Evolutionary conservation across 169 alveolate genomes (phyloP).

Genomic region (Plasmodium vivax): DNA sequence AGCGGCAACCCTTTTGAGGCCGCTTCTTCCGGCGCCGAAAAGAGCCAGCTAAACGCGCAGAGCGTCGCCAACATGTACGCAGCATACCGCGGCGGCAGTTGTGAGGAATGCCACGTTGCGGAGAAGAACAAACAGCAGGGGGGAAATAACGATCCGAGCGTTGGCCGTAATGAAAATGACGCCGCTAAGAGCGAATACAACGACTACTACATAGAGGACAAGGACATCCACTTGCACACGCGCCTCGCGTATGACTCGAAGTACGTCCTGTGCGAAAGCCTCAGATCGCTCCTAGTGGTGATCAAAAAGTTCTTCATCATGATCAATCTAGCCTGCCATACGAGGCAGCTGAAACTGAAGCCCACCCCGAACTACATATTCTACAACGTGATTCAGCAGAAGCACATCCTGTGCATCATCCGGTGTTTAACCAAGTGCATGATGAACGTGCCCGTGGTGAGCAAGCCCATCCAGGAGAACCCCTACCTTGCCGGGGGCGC

Average conservation of each 20-base stretch:
- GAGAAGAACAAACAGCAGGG: neutral
- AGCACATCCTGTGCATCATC: conserved; percentile 65
- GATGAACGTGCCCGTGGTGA: conserved; percentile 73
- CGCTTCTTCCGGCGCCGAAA: neutral
- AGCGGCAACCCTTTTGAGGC: neutral
- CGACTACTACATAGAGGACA: conserved; percentile 71
- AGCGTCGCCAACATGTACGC: conserved; percentile 1
- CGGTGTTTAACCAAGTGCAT: conserved; percentile 73
- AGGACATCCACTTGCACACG: conserved; percentile 29
- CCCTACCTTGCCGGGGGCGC: conserved; percentile 1
- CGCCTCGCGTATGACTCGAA: conserved; percentile 54
- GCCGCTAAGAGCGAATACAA: conserved; percentile 7
- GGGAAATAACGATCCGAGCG: neutral
- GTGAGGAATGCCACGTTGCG: neutral
- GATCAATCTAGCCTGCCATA: conserved; percentile 50
- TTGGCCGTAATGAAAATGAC: neutral
- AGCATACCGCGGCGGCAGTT: neutral
- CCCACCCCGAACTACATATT: conserved; percentile 24
- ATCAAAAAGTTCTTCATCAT: conserved; percentile 59
- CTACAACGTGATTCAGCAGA: conserved; percentile 63
- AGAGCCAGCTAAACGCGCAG: neutral
- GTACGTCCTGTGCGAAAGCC: conserved; percentile 74
- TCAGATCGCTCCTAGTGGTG: conserved; percentile 56
- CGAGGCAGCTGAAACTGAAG: conserved; percentile 28
- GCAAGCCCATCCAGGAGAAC: conserved; percentile 73